phyloP scores from a whole-genome alignment of 768 basidiomycete genomes.

The Kwoniella pini region DNA sequence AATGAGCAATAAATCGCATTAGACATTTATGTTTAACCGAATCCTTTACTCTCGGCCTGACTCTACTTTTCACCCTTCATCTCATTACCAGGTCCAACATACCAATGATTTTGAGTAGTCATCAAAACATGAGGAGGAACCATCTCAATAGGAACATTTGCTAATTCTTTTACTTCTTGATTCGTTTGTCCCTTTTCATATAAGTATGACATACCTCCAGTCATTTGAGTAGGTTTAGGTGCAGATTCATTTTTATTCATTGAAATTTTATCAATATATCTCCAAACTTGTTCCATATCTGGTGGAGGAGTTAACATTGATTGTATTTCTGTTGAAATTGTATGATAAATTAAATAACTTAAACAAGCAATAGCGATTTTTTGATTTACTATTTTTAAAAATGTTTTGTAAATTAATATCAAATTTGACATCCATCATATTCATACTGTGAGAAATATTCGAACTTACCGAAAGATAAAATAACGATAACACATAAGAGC shows the following conservation, averaged over 20 bases:
- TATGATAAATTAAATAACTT: slow-evolving; percentile 26
- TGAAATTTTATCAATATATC: slow-evolving; percentile 14
- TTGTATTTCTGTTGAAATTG: slow-evolving; percentile 25
- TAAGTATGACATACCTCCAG: slow-evolving; percentile 47
- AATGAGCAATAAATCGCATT: too few species aligned
- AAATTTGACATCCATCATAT: too few species aligned
- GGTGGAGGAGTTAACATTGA: slow-evolving; percentile 31
- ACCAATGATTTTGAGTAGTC: slow-evolving; percentile 41
- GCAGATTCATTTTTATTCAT: slow-evolving; percentile 7
- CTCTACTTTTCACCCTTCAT: slow-evolving; percentile 11
- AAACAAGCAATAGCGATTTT: slow-evolving; percentile 23
- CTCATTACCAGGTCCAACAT: slow-evolving; percentile 34
- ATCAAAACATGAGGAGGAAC: slow-evolving; percentile 44
- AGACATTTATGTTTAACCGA: too few species aligned
- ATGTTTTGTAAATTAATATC: too few species aligned
- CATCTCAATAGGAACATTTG: slow-evolving; percentile 36
- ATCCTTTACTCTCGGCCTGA: background rate
- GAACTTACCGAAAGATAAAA: slow-evolving; percentile 39
- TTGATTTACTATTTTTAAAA: slow-evolving; percentile 15
- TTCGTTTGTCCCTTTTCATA: slow-evolving; percentile 24
- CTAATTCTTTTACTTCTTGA: slow-evolving; percentile 12
- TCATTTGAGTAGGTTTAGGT: slow-evolving; percentile 12
- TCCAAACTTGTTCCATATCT: slow-evolving; percentile 11
- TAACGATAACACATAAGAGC: slow-evolving; percentile 31
- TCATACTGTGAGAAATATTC: too few species aligned